These are phyloP conservation scores for Ilyonectria sp. DNA, from an alignment of 2,329 filamentous ascomycete species.

Conservation along the genomic window DNA sequence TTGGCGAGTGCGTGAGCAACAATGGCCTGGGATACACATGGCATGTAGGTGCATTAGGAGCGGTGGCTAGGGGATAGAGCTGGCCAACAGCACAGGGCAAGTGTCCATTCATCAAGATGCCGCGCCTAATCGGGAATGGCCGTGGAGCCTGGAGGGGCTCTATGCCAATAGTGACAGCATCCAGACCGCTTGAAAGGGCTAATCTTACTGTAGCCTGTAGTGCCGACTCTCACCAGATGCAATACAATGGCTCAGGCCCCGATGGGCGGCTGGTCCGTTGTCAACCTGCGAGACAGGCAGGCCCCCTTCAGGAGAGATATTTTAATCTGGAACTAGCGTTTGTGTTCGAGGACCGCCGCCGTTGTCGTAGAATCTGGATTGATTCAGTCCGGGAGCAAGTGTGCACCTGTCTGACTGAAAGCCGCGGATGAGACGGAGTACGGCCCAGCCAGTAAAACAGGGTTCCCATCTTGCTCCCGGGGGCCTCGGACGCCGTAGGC, in stretches of 20 bases:
- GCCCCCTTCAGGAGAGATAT: constrained; percentile 15
- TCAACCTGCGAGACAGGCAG: constrained; percentile 16
- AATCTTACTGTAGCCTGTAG: constrained; percentile 26
- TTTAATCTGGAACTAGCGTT: constrained; percentile 9
- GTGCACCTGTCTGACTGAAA: neutral
- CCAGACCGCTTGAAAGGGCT: constrained; percentile 23
- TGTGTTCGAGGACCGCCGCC: constrained; percentile 12
- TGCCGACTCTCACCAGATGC: constrained; percentile 11
- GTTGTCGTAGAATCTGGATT: constrained; percentile 22
- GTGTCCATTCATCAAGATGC: constrained; percentile 17
- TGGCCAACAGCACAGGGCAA: constrained; percentile 13
- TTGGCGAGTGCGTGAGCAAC: neutral
- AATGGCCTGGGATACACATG: neutral
- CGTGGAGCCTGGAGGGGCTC: constrained; percentile 9
- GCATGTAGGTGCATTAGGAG: neutral
- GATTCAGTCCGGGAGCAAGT: neutral
- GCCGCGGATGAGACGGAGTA: constrained; percentile 19
- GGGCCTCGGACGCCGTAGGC: neutral
- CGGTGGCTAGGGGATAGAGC: constrained; percentile 7
- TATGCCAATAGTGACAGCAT: constrained; percentile 19
- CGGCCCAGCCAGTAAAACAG: constrained; percentile 16
- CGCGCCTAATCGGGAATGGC: constrained; percentile 9
- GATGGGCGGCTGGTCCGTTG: constrained; percentile 14
- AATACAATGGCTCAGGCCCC: constrained; percentile 16
- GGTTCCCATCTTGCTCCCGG: constrained; percentile 12